These are phyloP conservation scores for Glonium stellatum DNA, from an alignment of 495 filamentous ascomycete genomes.

Conservation along the genomic window DNA sequence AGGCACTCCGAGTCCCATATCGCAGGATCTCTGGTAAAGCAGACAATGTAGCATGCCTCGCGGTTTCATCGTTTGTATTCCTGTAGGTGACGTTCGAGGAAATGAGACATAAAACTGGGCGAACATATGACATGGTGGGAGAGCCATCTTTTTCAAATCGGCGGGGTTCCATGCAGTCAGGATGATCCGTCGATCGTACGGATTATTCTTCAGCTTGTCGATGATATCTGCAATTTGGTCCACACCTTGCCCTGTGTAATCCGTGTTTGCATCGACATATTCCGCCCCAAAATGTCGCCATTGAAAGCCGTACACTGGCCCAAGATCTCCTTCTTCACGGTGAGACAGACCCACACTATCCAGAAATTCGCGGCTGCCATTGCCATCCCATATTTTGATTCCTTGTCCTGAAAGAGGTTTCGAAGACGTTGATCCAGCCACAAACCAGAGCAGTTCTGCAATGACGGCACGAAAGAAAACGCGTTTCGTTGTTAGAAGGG, in stretches of 20 bases:
- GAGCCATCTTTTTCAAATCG: conserved; percentile 80
- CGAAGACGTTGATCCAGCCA: conserved; percentile 74
- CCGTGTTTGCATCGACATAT: conserved; percentile 68
- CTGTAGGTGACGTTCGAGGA: conserved; percentile 38
- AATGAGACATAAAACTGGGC: conserved; percentile 95
- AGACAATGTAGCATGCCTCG: conserved; percentile 71
- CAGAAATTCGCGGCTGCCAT: conserved; percentile 82
- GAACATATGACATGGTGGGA: conserved; percentile 98
- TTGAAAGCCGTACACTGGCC: conserved; percentile 97
- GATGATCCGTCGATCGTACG: conserved; percentile 84
- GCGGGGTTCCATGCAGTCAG: conserved; percentile 88
- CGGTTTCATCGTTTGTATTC: conserved; percentile 37
- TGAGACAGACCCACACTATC: conserved; percentile 73
- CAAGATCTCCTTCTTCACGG: conserved; percentile 79
- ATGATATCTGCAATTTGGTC: conserved; percentile 88
- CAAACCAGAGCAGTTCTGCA: conserved; percentile 95
- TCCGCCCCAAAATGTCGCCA: conserved; percentile 96
- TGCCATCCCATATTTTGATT: conserved; percentile 97
- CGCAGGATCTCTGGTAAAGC: conserved; percentile 88
- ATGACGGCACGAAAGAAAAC: conserved; percentile 89
- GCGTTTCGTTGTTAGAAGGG: conserved; percentile 92
- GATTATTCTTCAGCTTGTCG: conserved; percentile 68
- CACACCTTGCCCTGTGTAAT: conserved; percentile 83
- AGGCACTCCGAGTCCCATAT: conserved; percentile 95
- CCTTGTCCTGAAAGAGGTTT: conserved; percentile 63